phyloP scores from a whole-genome alignment of 257 asterid genomes.

The Solanum microdontum region DNA sequence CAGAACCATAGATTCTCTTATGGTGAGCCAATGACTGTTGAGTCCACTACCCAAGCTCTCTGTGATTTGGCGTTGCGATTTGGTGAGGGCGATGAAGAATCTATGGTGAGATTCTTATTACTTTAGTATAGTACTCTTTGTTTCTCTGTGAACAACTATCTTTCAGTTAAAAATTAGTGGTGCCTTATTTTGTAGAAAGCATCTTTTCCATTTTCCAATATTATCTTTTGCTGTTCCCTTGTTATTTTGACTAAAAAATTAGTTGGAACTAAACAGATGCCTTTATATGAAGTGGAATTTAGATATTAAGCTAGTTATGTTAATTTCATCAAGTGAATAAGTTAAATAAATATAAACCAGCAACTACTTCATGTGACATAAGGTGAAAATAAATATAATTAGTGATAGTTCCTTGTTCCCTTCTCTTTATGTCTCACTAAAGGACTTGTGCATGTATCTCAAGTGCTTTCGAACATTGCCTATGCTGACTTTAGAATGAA shows the following conservation, averaged over 20 bases:
- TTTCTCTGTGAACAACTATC: background rate
- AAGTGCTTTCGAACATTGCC: background rate
- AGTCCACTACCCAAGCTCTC: conserved; percentile 80
- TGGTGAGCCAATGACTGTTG: conserved; percentile 2
- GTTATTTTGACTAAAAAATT: background rate
- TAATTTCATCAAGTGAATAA: background rate
- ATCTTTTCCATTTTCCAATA: background rate
- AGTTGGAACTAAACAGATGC: background rate
- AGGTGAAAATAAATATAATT: background rate
- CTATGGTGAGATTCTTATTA: conserved; percentile 25
- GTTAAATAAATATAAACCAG: background rate
- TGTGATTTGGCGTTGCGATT: conserved; percentile 91
- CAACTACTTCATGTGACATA: background rate
- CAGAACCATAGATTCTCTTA: conserved; percentile 57
- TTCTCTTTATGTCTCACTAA: background rate
- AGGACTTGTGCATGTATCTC: background rate
- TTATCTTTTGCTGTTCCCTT: background rate
- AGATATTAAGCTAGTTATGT: background rate
- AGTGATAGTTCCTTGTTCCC: background rate
- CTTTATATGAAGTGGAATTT: background rate
- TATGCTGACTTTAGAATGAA: background rate
- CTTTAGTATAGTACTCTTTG: background rate
- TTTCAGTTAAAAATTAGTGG: background rate
- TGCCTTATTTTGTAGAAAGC: background rate
- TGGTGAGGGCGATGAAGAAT: conserved; percentile 98